Evolutionary conservation across 805 yeast genomes (phyloP).

Genomic region (Myxozyma lipomycoides): DNA sequence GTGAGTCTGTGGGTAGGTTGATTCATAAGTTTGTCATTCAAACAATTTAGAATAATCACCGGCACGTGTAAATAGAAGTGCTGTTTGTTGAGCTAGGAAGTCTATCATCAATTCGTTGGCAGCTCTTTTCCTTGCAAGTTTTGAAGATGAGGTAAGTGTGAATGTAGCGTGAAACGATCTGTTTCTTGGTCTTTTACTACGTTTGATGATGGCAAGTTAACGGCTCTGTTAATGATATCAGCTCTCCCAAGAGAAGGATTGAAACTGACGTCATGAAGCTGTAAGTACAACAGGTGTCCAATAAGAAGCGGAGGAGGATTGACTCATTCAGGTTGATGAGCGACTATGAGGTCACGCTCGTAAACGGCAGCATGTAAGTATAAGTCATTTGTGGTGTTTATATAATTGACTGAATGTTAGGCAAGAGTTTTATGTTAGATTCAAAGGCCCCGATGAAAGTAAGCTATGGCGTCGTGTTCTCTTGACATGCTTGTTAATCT

Average conservation of each 20-base stretch:
- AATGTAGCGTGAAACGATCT: too few species aligned
- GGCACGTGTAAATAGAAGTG: too few species aligned
- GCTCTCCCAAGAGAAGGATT: conserved; percentile 72
- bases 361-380: conserved; percentile 63
- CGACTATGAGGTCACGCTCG: conserved; percentile 79
- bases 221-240: too few species aligned
- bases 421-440: conserved; percentile 82
- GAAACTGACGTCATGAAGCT: conserved; percentile 96
- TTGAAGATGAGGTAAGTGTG: too few species aligned
- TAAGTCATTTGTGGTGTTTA: neutral
- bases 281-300: conserved; percentile 41
- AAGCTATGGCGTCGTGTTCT: conserved; percentile 28
- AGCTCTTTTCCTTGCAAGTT: too few species aligned
- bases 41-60: too few species aligned
- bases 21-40: too few species aligned
- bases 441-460: conserved; percentile 76
- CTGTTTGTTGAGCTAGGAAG: too few species aligned
- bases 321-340: conserved; percentile 61
- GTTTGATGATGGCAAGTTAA: too few species aligned
- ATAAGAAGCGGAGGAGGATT: neutral
- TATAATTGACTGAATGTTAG: conserved; percentile 31
- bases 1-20: too few species aligned
- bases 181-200: too few species aligned
- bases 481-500: neutral
- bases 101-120: too few species aligned